A percentile compares a stretch with the other conserved stretches of the same genome.
These are phyloP conservation scores for Trichoderma guizhouense DNA, from an alignment of 2,329 filamentous ascomycete genomes.

Conservation along the genomic window DNA sequence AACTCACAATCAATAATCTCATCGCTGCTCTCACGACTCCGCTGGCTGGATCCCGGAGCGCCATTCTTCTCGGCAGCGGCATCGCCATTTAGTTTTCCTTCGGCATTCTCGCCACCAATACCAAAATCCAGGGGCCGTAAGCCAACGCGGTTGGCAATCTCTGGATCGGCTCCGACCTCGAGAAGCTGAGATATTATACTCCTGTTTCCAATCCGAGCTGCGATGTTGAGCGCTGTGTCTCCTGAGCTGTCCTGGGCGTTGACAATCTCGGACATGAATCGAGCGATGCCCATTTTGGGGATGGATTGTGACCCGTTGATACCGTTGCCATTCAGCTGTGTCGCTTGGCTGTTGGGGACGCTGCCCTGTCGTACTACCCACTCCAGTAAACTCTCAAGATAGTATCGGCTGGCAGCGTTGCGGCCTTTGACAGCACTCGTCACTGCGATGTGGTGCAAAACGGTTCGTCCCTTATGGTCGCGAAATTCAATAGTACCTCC, in stretches of 20 bases:
- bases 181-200: constrained; percentile 96
- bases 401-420: constrained; percentile 88
- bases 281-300: constrained; percentile 78
- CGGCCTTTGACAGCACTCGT: constrained; percentile 94
- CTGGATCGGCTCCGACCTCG: constrained; percentile 91
- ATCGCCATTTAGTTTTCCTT: constrained; percentile 44
- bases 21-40: constrained; percentile 69
- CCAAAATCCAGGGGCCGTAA: constrained; percentile 92
- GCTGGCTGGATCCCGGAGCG: constrained; percentile 46
- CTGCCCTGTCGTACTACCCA: constrained; percentile 88
- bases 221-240: constrained; percentile 92
- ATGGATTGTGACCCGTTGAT: constrained; percentile 42
- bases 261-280: constrained; percentile 96
- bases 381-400: constrained; percentile 88
- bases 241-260: constrained; percentile 92
- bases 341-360: constrained; percentile 51
- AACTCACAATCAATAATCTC: constrained; percentile 75
- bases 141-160: constrained; percentile 85
- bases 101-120: constrained; percentile 65
- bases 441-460: constrained; percentile 93
- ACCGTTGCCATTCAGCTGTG: constrained; percentile 31
- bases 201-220: constrained; percentile 85
- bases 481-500: constrained; percentile 86
- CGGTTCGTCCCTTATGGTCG: constrained; percentile 84
- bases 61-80: constrained; percentile 43